Evolutionary conservation across 2,329 filamentous ascomycete genomes (phyloP), one percentile per base, ranked within the genome.

Genomic region (Penicillium sp.): DNA sequence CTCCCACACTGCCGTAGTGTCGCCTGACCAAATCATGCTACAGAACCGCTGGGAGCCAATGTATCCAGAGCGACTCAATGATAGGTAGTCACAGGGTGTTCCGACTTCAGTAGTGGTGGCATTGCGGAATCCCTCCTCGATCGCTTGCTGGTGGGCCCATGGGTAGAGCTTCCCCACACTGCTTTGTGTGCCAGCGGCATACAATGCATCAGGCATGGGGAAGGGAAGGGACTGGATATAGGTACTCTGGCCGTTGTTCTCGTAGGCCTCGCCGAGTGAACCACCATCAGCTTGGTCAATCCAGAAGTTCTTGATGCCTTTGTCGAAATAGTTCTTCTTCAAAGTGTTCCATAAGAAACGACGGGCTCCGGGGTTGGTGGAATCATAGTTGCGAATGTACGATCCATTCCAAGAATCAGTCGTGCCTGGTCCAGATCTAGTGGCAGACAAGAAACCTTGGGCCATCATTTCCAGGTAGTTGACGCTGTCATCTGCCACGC

Each of bases 221-320:
- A 50, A 74, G 48, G 55, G 70, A 61, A 59, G 62, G 7, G 57
- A 77, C 74, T 4, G 68, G 72, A 65, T 59, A 29, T 67, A 67
- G 39, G 52, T 84, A 85, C 67, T 87, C 83, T 2, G 84, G 79
- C 67, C 71, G 38, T 75, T 74, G 43, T 74, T 75, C 48, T 75
- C 69, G 51, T 72, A 75, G 1, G 63, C 62, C 42, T 66, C 50
- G 54, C 71, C 64, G 59, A 73, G 61, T 3, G 70, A 63, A 1
- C 73, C 73, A 10, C 72, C 73, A 31, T 88, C 85, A 0, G 85
- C 86, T 64, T 88, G 85, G 59, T 88, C 86, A 0, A 87, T 78
- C 85, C 86, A 88, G 67, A 87, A 88, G 2, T 81, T 71, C 48
- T 80, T 79, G 64, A 88, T 83, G 0, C 86, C 86, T 48, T 81